Conservation (phyloP, 306 rosid species). For the Luffa aegyptiaca region DNA sequence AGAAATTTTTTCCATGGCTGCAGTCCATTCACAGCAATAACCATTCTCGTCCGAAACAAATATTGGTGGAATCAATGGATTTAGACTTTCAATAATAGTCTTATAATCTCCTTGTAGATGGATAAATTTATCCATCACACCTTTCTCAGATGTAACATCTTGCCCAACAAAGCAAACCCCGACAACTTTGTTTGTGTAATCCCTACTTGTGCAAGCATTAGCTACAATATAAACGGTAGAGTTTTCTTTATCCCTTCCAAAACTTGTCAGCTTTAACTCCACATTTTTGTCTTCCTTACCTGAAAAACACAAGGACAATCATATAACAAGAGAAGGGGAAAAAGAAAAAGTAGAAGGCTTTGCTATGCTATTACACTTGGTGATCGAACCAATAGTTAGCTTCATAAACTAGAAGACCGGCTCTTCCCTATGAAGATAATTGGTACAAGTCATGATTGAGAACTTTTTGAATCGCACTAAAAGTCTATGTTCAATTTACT, state of each 20-base stretch:
- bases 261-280: constrained; percentile 48
- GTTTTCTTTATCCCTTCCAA: constrained; percentile 26
- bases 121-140: constrained; percentile 45
- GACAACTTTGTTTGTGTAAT: constrained; percentile 38
- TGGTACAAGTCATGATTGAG: background rate
- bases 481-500: background rate
- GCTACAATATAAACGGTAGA: constrained; percentile 39
- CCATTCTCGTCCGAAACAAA: constrained; percentile 73
- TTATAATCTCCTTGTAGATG: constrained; percentile 75
- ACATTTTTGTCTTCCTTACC: constrained; percentile 66
- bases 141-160: constrained; percentile 62
- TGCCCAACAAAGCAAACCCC: constrained; percentile 82
- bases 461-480: background rate
- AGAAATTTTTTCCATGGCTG: constrained; percentile 69
- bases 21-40: constrained; percentile 81
- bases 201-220: constrained; percentile 67
- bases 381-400: background rate
- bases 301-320: constrained; percentile 16
- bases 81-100: constrained; percentile 60
- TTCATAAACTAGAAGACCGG: background rate
- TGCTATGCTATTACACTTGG: background rate
- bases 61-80: constrained; percentile 73
- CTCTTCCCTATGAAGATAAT: background rate
- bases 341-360: background rate
- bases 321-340: background rate